Evolutionary conservation across 1,284 basidiomycete species (phyloP).

Genomic region (Cutaneotrichosporon sp.): DNA sequence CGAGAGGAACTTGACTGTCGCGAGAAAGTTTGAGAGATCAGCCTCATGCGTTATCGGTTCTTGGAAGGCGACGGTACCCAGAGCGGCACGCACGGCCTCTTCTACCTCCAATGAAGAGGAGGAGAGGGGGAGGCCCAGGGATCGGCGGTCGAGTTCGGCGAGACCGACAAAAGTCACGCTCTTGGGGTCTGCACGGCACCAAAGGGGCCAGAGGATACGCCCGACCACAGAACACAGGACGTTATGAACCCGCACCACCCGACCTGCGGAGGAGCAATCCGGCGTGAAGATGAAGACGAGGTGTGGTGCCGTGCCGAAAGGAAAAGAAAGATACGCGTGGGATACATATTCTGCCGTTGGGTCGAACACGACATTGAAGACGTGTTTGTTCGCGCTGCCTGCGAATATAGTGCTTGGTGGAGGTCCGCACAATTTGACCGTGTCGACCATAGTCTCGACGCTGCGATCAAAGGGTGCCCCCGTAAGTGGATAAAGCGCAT

Average conservation of each 20-base stretch:
- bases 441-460: neutral
- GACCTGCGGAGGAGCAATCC: neutral
- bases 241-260: neutral
- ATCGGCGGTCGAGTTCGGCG: neutral
- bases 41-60: neutral
- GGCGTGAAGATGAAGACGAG: neutral
- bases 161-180: neutral
- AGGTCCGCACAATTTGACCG: neutral
- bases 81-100: neutral
- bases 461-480: neutral
- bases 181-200: neutral
- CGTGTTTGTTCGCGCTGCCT: neutral
- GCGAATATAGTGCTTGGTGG: neutral
- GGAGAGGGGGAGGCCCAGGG: neutral
- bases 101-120: neutral
- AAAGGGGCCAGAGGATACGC: neutral
- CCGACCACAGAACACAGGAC: neutral
- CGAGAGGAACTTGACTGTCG: neutral
- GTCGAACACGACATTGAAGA: neutral
- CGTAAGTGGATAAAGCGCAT: neutral
- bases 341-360: neutral
- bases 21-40: neutral
- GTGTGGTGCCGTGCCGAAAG: neutral
- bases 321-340: neutral
- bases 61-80: neutral